Evolutionary conservation across 2,329 filamentous ascomycete genomes (phyloP).

Genomic region (Arthroderma sp.): DNA sequence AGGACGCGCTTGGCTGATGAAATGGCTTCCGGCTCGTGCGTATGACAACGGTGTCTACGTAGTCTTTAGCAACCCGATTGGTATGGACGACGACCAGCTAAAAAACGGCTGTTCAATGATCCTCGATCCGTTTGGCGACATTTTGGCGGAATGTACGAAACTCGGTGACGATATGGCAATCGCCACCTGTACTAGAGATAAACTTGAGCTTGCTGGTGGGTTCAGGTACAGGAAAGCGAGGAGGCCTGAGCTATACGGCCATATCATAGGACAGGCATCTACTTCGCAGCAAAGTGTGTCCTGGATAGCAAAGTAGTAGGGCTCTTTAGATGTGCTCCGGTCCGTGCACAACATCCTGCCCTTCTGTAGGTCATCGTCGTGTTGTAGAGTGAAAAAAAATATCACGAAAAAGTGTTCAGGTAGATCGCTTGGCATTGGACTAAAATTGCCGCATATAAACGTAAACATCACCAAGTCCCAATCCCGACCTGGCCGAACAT

Average conservation of each 20-base stretch:
- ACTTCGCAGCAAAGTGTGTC: conserved; percentile 5
- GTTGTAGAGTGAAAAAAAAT: too few relatives aligned
- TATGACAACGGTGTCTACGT: conserved; percentile 11
- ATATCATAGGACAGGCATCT: conserved; percentile 6
- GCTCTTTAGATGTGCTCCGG: too few relatives aligned
- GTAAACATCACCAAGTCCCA: too few relatives aligned
- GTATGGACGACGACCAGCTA: conserved; percentile 5
- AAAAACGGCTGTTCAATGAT: conserved; percentile 11
- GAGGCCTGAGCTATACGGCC: conserved; percentile 7
- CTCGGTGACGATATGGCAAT: conserved; percentile 6
- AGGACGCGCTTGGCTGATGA: conserved; percentile 10
- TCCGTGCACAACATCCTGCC: too few relatives aligned
- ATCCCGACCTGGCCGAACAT: too few relatives aligned
- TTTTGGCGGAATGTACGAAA: conserved; percentile 7
- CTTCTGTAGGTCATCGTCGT: too few relatives aligned
- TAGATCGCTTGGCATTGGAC: too few relatives aligned
- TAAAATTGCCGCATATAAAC: too few relatives aligned
- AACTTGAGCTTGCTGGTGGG: conserved; percentile 5
- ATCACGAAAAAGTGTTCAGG: too few relatives aligned
- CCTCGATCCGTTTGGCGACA: conserved; percentile 10
- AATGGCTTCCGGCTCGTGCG: conserved; percentile 11
- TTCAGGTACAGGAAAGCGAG: conserved; percentile 7
- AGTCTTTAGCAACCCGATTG: conserved; percentile 10
- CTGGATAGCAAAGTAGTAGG: conserved; percentile 1
- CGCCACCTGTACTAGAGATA: conserved; percentile 5